Evolutionary conservation across 495 filamentous ascomycete genomes (phyloP).

Genomic region (Pyronema domesticum): DNA sequence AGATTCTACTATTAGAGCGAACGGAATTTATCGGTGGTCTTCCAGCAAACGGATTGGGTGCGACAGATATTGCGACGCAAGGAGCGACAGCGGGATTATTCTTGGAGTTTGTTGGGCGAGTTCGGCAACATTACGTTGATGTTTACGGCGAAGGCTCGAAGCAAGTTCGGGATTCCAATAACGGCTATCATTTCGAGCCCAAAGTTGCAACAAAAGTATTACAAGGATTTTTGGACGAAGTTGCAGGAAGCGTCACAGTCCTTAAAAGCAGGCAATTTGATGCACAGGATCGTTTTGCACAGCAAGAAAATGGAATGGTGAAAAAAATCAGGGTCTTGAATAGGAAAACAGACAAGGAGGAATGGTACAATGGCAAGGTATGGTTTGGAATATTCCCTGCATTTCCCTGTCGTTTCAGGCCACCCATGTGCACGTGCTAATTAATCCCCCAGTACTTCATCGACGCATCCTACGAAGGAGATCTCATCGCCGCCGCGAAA

Average conservation of each 20-base stretch:
- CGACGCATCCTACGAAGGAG: conserved; percentile 7
- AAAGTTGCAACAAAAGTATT: conserved; percentile 2
- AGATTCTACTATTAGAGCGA: conserved; percentile 1
- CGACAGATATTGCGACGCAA: neutral
- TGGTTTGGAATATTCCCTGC: too few relatives aligned
- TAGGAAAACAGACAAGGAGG: neutral
- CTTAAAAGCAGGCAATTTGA: neutral
- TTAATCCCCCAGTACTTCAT: conserved; percentile 1
- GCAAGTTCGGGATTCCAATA: conserved; percentile 1
- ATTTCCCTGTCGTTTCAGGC: too few relatives aligned
- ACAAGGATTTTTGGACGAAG: neutral
- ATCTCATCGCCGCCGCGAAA: conserved; percentile 5
- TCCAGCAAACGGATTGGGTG: conserved; percentile 4
- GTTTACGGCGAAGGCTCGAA: neutral
- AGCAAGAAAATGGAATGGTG: neutral
- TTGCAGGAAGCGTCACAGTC: neutral
- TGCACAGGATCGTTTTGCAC: neutral
- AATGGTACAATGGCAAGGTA: conserved; percentile 4
- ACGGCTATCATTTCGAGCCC: conserved; percentile 6
- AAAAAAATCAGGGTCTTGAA: conserved; percentile 3
- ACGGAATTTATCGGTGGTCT: conserved; percentile 1
- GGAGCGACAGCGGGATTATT: conserved; percentile 4
- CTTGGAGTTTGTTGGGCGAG: conserved; percentile 1
- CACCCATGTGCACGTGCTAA: too few relatives aligned
- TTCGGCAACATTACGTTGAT: conserved; percentile 4